phyloP scores from a whole-genome alignment of 1,139 yeast species.

The Magnusiomyces sp. region DNA sequence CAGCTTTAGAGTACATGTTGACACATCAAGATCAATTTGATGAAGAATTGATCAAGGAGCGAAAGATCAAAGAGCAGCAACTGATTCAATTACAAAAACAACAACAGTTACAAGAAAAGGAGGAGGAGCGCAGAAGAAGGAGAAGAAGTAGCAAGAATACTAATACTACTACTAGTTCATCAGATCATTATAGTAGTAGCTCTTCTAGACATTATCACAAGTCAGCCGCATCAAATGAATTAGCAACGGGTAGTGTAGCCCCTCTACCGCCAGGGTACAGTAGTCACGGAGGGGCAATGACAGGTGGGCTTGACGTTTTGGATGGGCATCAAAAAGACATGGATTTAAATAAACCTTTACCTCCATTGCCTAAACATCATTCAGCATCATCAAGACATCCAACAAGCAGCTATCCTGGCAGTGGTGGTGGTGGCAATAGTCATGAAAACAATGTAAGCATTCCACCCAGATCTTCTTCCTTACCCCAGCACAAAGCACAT shows the following conservation, averaged over 20 bases:
- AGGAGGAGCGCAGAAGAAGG: background rate
- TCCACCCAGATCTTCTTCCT: background rate
- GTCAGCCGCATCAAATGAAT: background rate
- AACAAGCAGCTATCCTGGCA: background rate
- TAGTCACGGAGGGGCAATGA: too few species aligned
- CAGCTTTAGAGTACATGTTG: conserved; percentile 2
- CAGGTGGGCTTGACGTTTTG: too few species aligned
- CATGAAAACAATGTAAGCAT: background rate
- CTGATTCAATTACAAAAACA: background rate
- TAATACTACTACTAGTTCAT: background rate
- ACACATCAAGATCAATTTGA: background rate
- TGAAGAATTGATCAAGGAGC: background rate
- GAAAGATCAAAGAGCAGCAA: background rate
- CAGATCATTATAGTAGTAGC: background rate
- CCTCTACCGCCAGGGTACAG: background rate
- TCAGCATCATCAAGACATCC: background rate
- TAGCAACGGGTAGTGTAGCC: too few species aligned
- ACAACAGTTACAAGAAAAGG: background rate
- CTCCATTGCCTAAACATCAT: background rate
- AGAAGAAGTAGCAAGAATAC: background rate
- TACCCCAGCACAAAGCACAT: background rate
- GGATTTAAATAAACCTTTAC: background rate
- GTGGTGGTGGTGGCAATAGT: background rate
- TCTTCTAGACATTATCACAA: background rate
- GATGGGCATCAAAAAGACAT: background rate